Percentiles rank a stretch among this genome's conserved stretches.
These are phyloP conservation scores for Hyaloscypha variabilis DNA, from an alignment of 495 filamentous ascomycete genomes.

Conservation along the genomic window DNA sequence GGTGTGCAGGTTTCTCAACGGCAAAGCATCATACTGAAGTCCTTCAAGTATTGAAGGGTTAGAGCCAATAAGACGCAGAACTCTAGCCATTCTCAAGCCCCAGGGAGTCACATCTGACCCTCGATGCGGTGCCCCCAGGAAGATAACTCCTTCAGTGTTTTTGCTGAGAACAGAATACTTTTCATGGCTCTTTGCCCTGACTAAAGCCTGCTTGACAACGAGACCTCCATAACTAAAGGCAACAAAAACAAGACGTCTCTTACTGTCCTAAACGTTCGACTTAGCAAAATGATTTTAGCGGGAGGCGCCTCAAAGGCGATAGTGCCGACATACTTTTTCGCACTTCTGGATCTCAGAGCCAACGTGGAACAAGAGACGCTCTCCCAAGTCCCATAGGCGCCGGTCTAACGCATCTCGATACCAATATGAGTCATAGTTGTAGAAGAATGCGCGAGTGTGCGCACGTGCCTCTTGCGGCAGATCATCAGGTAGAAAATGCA, in stretches of 20 bases:
- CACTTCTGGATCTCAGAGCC: neutral
- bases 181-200: neutral
- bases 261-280: conserved; percentile 1
- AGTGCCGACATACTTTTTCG: neutral
- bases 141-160: neutral
- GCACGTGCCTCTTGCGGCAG: neutral
- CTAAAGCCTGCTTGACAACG: conserved; percentile 2
- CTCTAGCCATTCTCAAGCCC: neutral
- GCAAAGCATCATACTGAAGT: neutral
- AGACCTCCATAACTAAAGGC: conserved; percentile 1
- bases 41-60: conserved; percentile 5
- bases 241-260: conserved; percentile 3
- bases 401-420: neutral
- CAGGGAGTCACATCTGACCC: neutral
- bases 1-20: neutral
- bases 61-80: neutral
- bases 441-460: neutral
- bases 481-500: conserved; percentile 1
- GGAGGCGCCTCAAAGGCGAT: neutral
- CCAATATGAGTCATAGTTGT: conserved; percentile 6
- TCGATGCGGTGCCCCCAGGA: neutral
- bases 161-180: neutral
- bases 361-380: neutral
- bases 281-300: neutral
- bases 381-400: conserved; percentile 3